Evolutionary conservation across 2,329 filamentous ascomycete species (phyloP), one percentile per base, ranked within the genome.

Genomic region (Diaporthe helianthi): DNA sequence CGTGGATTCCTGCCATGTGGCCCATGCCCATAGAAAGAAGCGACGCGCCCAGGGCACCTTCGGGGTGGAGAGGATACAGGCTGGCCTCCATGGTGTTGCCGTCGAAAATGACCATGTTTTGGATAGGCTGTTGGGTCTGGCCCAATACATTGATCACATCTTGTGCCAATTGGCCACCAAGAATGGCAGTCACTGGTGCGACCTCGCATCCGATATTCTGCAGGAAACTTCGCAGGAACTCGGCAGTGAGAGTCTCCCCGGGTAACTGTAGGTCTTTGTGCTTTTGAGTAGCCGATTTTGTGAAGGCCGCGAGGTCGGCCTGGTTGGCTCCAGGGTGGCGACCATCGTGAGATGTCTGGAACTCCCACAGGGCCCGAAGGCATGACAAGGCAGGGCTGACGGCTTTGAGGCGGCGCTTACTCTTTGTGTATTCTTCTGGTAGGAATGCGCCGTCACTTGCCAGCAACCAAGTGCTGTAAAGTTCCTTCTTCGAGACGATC

Each of bases 91-190:
- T 92, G 54, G 86, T 87, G 74, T 93, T 92, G 17, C 94, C 94
- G 78, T 98, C 94, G 76, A 98, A 97, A 24, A 98, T 84, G 61
- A 97, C 87, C 78, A 97, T 89, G 79, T 99, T 99, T 82, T 99
- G 96, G 51, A 99, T 92, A 0, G 96, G 96, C 79, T 98, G 96
- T 81, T 98, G 94, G 49, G 92, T 90, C 78, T 92, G 90, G 60
- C 94, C 93, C 7, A 98, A 87, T 38, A 98, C 94, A 76, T 98
- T 98, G 81, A 99, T 98, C 64, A 97, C 94, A 78, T 99, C 96
- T 81, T 99, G 96, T 0, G 95, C 93, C 19, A 99, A 86, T 78
- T 94, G 90, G 12, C 94, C 96, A 60, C 96, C 96, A 13, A 99
- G 84, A 69, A 97, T 93, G 1, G 96, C 94, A 0, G 93, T 91